These are phyloP conservation scores for Herpetomonas samuelpessoai DNA, from an alignment of 208 protist species.

Conservation along the genomic window DNA sequence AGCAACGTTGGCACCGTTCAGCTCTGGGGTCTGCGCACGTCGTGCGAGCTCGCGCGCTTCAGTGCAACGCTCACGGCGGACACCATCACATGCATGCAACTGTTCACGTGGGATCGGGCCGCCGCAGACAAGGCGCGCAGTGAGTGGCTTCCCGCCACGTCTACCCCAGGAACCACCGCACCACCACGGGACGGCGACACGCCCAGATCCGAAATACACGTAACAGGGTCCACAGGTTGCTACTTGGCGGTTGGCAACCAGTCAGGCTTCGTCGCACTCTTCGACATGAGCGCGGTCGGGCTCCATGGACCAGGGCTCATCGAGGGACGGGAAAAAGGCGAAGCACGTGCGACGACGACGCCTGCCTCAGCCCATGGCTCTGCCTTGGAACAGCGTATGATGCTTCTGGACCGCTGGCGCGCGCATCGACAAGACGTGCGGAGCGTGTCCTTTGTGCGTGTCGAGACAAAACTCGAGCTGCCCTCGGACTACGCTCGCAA, in stretches of 20 bases:
- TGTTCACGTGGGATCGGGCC: conserved; percentile 15
- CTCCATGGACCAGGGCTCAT: conserved; percentile 11
- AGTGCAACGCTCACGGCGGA: conserved; percentile 47
- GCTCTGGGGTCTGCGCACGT: conserved; percentile 68
- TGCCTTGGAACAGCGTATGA: conserved; percentile 20
- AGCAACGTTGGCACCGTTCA: conserved; percentile 79
- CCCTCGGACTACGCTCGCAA: conserved; percentile 15
- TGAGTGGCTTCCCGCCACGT: too few relatives aligned
- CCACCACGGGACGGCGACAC: background rate
- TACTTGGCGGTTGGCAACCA: conserved; percentile 57
- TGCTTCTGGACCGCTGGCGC: conserved; percentile 69
- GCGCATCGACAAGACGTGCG: conserved; percentile 56
- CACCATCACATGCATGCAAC: conserved; percentile 49
- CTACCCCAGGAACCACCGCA: background rate
- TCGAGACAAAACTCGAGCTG: background rate
- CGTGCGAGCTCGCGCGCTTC: conserved; percentile 65
- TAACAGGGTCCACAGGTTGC: background rate
- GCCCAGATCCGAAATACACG: background rate
- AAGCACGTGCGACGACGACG: background rate
- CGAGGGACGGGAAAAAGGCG: background rate
- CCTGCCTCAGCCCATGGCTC: background rate
- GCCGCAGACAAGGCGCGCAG: background rate
- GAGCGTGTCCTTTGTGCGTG: conserved; percentile 33
- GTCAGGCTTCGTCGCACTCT: conserved; percentile 48
- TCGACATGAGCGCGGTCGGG: conserved; percentile 46